Percentiles rank a stretch among this genome's conserved stretches.
phyloP scores from a whole-genome alignment of 2,329 filamentous ascomycete species.

The Sarocladium brachiariae region DNA sequence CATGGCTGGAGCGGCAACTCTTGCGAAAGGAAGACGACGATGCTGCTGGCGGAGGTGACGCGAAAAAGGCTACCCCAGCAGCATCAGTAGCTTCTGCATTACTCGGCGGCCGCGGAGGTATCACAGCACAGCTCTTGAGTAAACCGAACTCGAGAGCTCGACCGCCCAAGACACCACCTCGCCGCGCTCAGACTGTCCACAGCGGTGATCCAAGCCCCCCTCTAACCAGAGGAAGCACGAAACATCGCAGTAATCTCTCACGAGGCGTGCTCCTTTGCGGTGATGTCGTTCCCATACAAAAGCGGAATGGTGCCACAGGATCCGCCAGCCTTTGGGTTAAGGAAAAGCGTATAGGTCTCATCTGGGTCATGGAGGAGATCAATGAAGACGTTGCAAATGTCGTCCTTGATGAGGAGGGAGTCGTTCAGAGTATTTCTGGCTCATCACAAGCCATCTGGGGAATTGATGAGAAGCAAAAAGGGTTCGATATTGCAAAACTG shows the following conservation, averaged over 20 bases:
- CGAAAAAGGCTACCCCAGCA: slow-evolving; percentile 29
- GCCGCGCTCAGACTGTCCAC: slow-evolving; percentile 59
- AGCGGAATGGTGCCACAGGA: slow-evolving; percentile 84
- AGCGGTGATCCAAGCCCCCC: slow-evolving; percentile 47
- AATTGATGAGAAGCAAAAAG: slow-evolving; percentile 41
- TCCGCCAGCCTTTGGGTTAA: slow-evolving; percentile 98
- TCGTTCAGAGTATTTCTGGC: slow-evolving; percentile 64
- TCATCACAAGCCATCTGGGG: slow-evolving; percentile 85
- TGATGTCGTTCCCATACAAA: slow-evolving; percentile 96
- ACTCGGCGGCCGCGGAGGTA: slow-evolving; percentile 65
- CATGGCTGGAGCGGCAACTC: slow-evolving; percentile 85
- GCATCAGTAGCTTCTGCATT: slow-evolving; percentile 41
- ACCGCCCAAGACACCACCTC: slow-evolving; percentile 43
- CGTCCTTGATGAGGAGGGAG: slow-evolving; percentile 69
- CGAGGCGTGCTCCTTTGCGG: slow-evolving; percentile 88
- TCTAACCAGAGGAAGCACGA: slow-evolving; percentile 45
- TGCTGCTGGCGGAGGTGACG: slow-evolving; percentile 21
- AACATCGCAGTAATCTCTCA: slow-evolving; percentile 69
- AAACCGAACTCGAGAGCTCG: slow-evolving; percentile 62
- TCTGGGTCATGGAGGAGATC: slow-evolving; percentile 98
- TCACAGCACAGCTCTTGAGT: slow-evolving; percentile 81
- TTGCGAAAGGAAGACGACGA: slow-evolving; percentile 40
- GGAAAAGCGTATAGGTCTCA: slow-evolving; percentile 86
- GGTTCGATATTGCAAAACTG: slow-evolving; percentile 69
- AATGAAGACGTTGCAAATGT: slow-evolving; percentile 84